phyloP scores from a whole-genome alignment of 495 filamentous ascomycete genomes.

The Aspergillus hancockii region DNA sequence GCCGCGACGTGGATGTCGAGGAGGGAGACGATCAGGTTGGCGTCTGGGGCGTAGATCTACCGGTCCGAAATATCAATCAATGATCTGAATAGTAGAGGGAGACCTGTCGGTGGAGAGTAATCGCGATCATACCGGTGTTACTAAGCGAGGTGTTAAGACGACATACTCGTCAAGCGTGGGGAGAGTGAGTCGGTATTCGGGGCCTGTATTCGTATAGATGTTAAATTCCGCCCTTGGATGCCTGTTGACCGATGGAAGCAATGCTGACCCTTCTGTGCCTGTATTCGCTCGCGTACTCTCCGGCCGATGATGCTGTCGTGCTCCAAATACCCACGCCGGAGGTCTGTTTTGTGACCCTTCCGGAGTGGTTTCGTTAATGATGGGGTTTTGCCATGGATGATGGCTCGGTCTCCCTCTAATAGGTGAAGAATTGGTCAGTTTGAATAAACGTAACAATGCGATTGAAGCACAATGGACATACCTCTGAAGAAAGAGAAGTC shows the following conservation, averaged over 20 bases:
- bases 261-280: constrained; percentile 46
- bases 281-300: constrained; percentile 53
- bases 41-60: constrained; percentile 75
- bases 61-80: constrained; percentile 14
- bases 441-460: neutral
- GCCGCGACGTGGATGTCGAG: constrained; percentile 67
- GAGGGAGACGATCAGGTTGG: constrained; percentile 68
- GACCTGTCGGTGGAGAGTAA: neutral
- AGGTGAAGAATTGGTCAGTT: constrained; percentile 2
- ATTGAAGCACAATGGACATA: constrained; percentile 14
- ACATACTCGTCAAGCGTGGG: constrained; percentile 75
- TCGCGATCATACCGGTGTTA: constrained; percentile 64
- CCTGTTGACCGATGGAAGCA: neutral
- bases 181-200: constrained; percentile 54
- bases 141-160: constrained; percentile 58
- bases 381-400: constrained; percentile 53
- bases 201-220: constrained; percentile 26
- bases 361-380: constrained; percentile 53
- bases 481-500: constrained; percentile 45
- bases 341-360: constrained; percentile 43
- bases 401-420: constrained; percentile 59
- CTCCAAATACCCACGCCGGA: constrained; percentile 49
- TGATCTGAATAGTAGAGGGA: constrained; percentile 5
- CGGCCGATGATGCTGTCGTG: constrained; percentile 68
- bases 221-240: neutral